Conservation (phyloP, 495 filamentous ascomycete genomes). For the Entonaema liquescens region DNA sequence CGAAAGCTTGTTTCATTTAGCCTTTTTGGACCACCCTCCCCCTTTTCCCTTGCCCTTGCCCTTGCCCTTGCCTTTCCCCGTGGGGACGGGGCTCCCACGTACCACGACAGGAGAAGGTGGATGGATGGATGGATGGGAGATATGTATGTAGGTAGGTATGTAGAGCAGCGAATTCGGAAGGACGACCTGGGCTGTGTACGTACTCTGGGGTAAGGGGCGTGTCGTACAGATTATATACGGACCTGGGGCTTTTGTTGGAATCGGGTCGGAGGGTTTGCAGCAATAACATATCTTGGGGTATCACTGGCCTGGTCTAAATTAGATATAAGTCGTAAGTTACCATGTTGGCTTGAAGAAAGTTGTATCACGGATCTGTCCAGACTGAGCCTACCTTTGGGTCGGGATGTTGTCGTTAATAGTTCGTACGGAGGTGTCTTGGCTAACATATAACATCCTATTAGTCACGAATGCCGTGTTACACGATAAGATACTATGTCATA, state of each 20-base stretch:
- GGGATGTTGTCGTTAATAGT: not conserved
- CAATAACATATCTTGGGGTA: not conserved
- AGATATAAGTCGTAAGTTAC: not conserved
- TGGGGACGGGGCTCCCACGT: conserved; percentile 19
- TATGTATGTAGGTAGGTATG: no score
- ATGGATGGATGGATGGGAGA: not conserved
- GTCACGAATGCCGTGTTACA: not conserved
- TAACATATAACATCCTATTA: not conserved
- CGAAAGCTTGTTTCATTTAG: conserved; percentile 22
- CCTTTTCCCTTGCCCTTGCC: no score
- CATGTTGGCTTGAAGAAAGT: not conserved
- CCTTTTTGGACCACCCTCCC: conserved; percentile 16
- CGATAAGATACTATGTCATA: not conserved
- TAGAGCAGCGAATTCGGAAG: conserved; percentile 14
- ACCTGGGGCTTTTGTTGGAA: not conserved
- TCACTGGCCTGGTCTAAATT: not conserved
- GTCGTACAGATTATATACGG: not conserved
- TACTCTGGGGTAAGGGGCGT: not conserved
- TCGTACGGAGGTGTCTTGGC: not conserved
- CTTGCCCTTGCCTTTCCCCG: no score
- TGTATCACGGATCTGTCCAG: not conserved
- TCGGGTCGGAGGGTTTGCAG: not conserved
- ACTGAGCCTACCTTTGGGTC: not conserved
- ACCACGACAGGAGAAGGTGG: not conserved
- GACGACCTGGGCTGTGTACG: not conserved